Base-by-base conservation (phyloP, 2,329 filamentous ascomycete genomes). In the Cytospora piceae region DNA sequence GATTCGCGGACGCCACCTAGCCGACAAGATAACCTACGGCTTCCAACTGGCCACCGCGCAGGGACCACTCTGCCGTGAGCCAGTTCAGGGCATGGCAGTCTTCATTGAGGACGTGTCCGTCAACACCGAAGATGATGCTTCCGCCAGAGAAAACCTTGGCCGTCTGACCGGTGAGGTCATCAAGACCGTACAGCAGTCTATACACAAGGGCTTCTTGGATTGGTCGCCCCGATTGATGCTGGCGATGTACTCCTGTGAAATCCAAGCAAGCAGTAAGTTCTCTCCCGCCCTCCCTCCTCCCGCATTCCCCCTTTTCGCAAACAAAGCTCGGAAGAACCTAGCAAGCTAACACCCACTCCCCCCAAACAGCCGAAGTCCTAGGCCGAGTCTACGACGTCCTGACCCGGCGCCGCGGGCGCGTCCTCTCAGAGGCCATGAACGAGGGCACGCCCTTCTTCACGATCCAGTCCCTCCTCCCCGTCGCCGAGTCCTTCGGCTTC, bases 181-280 rank as follows among this genome's bases (percentile, higher is more conserved):
- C 80, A 93, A 93, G 76, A 90, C 91, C 0, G 89, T 94, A 22
- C 92, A 94, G 71, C 88, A 92, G 55, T 86, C 89, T n/a, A 93
- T 99, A 68, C 87, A 90, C 59, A 83, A 89, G 69, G 94, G 90
- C 27, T 97, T 98, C 82, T 82, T 97, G 22, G 95, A 98, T 81
- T 99, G 95, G 95, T 94, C 90, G 49, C 92, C 95, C 0, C 89
- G 95, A n/a, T 86, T 99, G 71, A 87, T 98, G 80, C 87, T 99
- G 54, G 95, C 95, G 60, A 98, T 98, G 93, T 99, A 99, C 81
- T 93, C 88, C 63, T 97, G 94, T 76, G 95, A 98, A 76, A 98
- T 99, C 73, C 95, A 98, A 83, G 93, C 94, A 34, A 94, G 92
- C 27, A 94, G 87, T 90, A 83, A 76, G 86, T 79, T 20, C 11